A percentile compares a stretch with the other conserved stretches of the same genome.
These are phyloP conservation scores for Mycena vitilis DNA, from an alignment of 768 basidiomycete species.

Conservation along the genomic window DNA sequence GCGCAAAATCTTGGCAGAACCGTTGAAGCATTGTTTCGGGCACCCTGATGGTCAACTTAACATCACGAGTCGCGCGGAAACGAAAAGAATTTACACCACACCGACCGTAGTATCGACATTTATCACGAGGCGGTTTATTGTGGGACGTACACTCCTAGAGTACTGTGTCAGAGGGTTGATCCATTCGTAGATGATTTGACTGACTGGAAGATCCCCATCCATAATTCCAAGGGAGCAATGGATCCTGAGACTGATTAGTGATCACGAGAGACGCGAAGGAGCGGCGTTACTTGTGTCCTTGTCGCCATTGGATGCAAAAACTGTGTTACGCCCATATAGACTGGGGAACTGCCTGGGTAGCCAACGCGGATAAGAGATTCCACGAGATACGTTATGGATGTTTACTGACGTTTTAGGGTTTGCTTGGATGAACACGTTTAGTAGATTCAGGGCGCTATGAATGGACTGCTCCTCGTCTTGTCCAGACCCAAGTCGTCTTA, in stretches of 20 bases:
- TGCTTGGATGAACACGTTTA: constrained; percentile 49
- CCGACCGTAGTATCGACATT: constrained; percentile 58
- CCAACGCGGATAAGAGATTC: no score
- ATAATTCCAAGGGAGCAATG: constrained; percentile 45
- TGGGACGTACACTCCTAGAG: constrained; percentile 56
- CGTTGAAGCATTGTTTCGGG: constrained; percentile 39
- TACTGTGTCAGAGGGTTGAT: constrained; percentile 1
- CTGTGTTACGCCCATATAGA: no score
- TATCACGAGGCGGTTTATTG: constrained; percentile 48
- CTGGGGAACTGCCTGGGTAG: no score
- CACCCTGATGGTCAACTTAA: constrained; percentile 33
- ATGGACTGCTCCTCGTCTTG: neutral
- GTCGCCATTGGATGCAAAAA: no score
- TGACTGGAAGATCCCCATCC: constrained; percentile 59
- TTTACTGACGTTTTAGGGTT: constrained; percentile 36
- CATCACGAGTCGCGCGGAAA: no score
- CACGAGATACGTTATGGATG: no score
- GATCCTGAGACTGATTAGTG: constrained; percentile 1
- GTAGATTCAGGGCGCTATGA: constrained; percentile 43
- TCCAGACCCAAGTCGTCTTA: neutral
- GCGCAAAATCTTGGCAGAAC: constrained; percentile 37
- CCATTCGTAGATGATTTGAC: no score
- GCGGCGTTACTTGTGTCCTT: no score
- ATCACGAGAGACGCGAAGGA: neutral
- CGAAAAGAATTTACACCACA: constrained; percentile 46